Base-by-base conservation (phyloP, 768 basidiomycete genomes). In the Boletus patriciae region DNA sequence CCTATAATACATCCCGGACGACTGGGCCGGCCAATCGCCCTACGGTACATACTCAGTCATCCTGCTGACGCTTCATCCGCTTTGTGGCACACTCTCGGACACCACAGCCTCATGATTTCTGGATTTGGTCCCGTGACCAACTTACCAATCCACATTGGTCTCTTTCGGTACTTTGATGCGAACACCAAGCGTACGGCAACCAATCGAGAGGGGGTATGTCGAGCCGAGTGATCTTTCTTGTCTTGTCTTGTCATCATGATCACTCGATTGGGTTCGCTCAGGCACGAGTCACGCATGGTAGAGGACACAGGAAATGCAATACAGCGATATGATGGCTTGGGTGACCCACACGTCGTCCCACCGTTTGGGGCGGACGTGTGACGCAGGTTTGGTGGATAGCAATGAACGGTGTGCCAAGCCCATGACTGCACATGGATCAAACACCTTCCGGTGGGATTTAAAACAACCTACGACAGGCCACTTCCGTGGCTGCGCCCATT, bases 61-160 rank as follows among this genome's bases (percentile, higher is more conserved):
- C 50, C 56, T 61, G 59, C 58, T 53, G 27, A 52, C 43, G 68
- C 68, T 50, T 68, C 61, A 48, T 47, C 53, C 57, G 58, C 67
- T 65, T 68, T 59, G 67, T 68, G 67, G 67, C 67, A 68, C 68
- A 15, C 68, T 61, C 68, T 61, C 6, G 68, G 66, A 68, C 37
- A 59, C 25, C 67, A 70, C 68, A 70, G 67, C 67, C 59, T 56
- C 50, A n/a, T n/a, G 23, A 48, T 52, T 19, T 19, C 63, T 44
- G 16, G 21, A 52, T 63, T 50, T 38, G 42, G 51, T 43, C 34
- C 19, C 41, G n/a, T 23, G 53, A 31, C 25, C 15, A 41, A 34
- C 43, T 44, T 57, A 18, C 46, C 48, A 54, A 48, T 47, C 43
- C 25, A 25, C 51, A 41, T 50, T 38, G 43, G 25, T 44, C 27